Evolutionary conservation across 768 basidiomycete genomes (phyloP).

Genomic region (Tephrocybe rancida): DNA sequence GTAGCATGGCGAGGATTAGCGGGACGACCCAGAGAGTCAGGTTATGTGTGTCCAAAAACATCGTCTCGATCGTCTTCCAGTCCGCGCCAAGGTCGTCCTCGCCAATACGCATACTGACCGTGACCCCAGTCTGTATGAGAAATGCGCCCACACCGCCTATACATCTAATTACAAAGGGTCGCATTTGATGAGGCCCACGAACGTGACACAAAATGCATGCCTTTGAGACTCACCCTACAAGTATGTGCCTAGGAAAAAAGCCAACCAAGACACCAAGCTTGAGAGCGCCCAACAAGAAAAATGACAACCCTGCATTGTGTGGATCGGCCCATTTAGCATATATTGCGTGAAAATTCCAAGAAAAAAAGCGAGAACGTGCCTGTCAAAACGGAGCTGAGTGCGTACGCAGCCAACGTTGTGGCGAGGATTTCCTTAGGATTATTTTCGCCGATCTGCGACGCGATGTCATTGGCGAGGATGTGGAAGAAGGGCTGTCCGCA

Average conservation of each 20-base stretch:
- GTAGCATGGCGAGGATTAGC: conserved; percentile 69
- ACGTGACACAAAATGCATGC: neutral
- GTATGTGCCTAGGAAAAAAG: conserved; percentile 95
- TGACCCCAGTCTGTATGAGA: conserved; percentile 85
- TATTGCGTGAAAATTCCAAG: neutral
- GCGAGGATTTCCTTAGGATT: conserved; percentile 77
- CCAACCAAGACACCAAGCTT: conserved; percentile 85
- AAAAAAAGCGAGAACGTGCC: conserved; percentile 43
- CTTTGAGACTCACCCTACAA: conserved; percentile 73
- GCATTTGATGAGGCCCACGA: neutral
- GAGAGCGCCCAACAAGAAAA: conserved; percentile 85
- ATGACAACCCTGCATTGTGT: conserved; percentile 60
- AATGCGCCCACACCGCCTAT: conserved; percentile 98
- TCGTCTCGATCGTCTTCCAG: conserved; percentile 62
- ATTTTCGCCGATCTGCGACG: conserved; percentile 68
- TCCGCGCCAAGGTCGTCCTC: conserved; percentile 77
- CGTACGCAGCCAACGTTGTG: conserved; percentile 88
- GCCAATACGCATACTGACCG: conserved; percentile 81
- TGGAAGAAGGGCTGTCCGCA: conserved; percentile 86
- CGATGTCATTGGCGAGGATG: conserved; percentile 81
- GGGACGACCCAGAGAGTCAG: conserved; percentile 82
- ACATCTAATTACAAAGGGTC: conserved; percentile 45
- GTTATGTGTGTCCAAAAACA: conserved; percentile 66
- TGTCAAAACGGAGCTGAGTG: conserved; percentile 85
- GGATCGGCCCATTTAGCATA: neutral